These are phyloP conservation scores for Torulaspora gathmanii DNA, from an alignment of 805 yeast genomes.

Conservation along the genomic window DNA sequence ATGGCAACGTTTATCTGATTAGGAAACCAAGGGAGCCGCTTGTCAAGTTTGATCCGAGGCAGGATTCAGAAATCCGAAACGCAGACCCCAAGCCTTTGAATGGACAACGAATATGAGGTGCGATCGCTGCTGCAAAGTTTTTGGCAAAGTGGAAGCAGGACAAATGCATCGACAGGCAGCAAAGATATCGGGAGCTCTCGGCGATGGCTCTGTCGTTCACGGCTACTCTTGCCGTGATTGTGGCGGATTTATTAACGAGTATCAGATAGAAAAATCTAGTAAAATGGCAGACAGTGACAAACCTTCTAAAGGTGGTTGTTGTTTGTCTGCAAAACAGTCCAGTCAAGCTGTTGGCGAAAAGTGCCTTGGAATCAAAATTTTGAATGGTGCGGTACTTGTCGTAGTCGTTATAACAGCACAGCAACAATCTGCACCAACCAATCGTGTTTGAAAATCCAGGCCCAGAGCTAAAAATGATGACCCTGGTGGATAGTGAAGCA, in stretches of 20 bases:
- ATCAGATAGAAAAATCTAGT: not conserved
- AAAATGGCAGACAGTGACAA: not conserved
- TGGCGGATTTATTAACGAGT: not conserved
- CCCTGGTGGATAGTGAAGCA: not conserved
- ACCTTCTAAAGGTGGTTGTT: not conserved
- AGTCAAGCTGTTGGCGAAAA: slow-evolving; percentile 6
- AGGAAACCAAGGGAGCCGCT: too few species aligned
- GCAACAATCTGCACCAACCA: slow-evolving; percentile 7
- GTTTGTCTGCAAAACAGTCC: not conserved
- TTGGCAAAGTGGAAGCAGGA: not conserved
- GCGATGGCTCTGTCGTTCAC: not conserved
- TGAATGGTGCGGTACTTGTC: slow-evolving; percentile 10
- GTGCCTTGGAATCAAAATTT: slow-evolving; percentile 4
- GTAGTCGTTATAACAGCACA: slow-evolving; percentile 7
- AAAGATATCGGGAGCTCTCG: not conserved
- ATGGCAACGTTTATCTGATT: too few species aligned
- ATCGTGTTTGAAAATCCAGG: slow-evolving; percentile 5
- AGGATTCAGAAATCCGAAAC: too few species aligned
- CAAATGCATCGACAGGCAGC: not conserved
- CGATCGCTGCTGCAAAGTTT: not conserved
- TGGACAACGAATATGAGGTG: not conserved
- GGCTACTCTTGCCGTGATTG: slow-evolving; percentile 4
- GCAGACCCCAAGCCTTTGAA: too few species aligned
- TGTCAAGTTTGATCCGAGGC: too few species aligned
- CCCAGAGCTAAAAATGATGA: slow-evolving; percentile 5